Evolutionary conservation across 805 yeast genomes (phyloP).

Genomic region (Starmerella geochares): DNA sequence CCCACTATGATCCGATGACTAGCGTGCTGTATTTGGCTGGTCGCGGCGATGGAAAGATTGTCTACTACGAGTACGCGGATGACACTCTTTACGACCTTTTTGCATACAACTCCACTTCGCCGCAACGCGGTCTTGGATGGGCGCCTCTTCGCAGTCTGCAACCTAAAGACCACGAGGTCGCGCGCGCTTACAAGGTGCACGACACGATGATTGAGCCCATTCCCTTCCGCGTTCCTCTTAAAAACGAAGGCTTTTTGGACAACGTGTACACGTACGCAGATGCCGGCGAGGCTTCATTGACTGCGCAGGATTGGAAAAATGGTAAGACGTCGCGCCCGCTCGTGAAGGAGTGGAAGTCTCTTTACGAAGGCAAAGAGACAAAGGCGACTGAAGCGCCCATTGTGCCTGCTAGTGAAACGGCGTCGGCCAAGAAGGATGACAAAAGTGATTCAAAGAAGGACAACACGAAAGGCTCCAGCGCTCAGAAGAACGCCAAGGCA

Average conservation of each 20-base stretch:
- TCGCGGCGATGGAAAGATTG: constrained; percentile 95
- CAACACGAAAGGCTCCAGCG: neutral
- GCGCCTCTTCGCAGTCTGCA: constrained; percentile 76
- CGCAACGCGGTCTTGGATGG: constrained; percentile 92
- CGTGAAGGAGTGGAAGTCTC: constrained; percentile 59
- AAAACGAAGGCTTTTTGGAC: constrained; percentile 81
- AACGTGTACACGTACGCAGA: constrained; percentile 92
- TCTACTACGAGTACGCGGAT: constrained; percentile 80
- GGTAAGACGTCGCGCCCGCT: constrained; percentile 79
- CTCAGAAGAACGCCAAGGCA: neutral
- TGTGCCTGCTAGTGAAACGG: neutral
- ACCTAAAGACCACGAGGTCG: constrained; percentile 72
- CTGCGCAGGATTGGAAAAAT: constrained; percentile 65
- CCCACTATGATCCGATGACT: constrained; percentile 74
- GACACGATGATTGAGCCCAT: constrained; percentile 82
- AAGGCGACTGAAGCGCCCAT: constrained; percentile 26
- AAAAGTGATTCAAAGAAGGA: constrained; percentile 7
- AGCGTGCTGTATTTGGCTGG: constrained; percentile 83
- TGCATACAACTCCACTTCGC: constrained; percentile 80
- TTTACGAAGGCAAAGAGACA: constrained; percentile 68
- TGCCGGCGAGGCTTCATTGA: constrained; percentile 63
- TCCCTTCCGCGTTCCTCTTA: constrained; percentile 87
- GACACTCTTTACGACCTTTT: constrained; percentile 75
- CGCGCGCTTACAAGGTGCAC: constrained; percentile 70
- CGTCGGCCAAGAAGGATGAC: neutral